These are phyloP conservation scores for Cladorrhinum sp. DNA, from an alignment of 2,329 filamentous ascomycete genomes.

Conservation along the genomic window DNA sequence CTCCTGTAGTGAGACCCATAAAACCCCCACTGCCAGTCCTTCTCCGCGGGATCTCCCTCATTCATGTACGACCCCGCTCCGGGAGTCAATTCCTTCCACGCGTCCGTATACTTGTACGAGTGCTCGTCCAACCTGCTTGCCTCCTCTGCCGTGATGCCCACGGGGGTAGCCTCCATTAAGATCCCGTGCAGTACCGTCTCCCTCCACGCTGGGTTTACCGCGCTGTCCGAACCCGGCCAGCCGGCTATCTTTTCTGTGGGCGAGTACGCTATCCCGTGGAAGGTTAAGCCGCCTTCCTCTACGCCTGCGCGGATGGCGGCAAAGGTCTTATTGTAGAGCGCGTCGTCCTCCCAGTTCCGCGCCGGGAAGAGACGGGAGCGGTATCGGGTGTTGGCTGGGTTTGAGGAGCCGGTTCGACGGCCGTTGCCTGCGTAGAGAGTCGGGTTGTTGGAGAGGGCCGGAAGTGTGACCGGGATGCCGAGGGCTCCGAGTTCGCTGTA, in stretches of 20 bases:
- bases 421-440: constrained; percentile 20
- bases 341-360: constrained; percentile 21
- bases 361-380: constrained; percentile 29
- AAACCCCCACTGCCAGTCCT: constrained; percentile 23
- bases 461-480: constrained; percentile 28
- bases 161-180: constrained; percentile 20
- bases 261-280: constrained; percentile 29
- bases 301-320: constrained; percentile 24
- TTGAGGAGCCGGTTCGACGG: constrained; percentile 18
- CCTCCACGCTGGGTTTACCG: constrained; percentile 30
- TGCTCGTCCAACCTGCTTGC: constrained; percentile 15
- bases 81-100: constrained; percentile 20
- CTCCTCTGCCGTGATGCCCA: constrained; percentile 16
- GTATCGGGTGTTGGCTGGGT: constrained; percentile 28
- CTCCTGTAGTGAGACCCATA: constrained; percentile 28
- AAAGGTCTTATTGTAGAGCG: constrained; percentile 22
- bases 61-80: constrained; percentile 24
- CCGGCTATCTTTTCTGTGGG: constrained; percentile 24
- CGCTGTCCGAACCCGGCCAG: constrained; percentile 25
- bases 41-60: constrained; percentile 24
- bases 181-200: constrained; percentile 20
- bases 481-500: constrained; percentile 32
- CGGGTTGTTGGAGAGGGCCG: not conserved
- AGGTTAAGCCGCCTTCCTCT: constrained; percentile 27
- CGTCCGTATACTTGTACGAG: constrained; percentile 13